These are phyloP conservation scores for Leccinum holopus DNA, from an alignment of 1,284 basidiomycete species.

Conservation along the genomic window DNA sequence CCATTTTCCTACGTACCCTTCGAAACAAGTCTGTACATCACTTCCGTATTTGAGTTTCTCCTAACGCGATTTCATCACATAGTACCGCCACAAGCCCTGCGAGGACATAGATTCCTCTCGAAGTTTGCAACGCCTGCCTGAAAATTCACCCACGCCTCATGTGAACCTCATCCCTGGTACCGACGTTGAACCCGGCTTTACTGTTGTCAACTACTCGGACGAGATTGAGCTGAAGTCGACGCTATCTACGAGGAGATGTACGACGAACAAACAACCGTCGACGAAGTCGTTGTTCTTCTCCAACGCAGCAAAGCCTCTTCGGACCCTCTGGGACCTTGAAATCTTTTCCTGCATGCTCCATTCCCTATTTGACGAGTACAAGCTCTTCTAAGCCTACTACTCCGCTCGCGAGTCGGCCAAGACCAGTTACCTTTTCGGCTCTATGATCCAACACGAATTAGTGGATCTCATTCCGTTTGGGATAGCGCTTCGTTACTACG, in stretches of 20 bases:
- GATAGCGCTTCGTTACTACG: too few species aligned
- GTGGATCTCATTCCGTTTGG: constrained; percentile 86
- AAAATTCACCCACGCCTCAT: constrained; percentile 97
- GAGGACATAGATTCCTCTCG: constrained; percentile 87
- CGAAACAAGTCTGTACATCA: constrained; percentile 64
- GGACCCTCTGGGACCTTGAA: constrained; percentile 84
- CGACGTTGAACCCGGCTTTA: constrained; percentile 89
- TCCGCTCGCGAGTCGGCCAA: constrained; percentile 93
- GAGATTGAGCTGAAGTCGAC: constrained; percentile 95
- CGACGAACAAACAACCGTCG: constrained; percentile 89
- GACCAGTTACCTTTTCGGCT: constrained; percentile 62
- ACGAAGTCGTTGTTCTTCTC: constrained; percentile 89
- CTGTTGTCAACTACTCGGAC: constrained; percentile 83
- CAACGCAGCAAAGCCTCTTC: constrained; percentile 83
- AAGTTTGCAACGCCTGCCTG: constrained; percentile 91
- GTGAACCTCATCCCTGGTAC: constrained; percentile 84
- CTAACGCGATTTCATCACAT: constrained; percentile 9
- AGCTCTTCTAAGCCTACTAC: constrained; percentile 97
- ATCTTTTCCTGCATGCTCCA: constrained; percentile 99
- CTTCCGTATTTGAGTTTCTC: neutral
- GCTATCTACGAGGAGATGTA: constrained; percentile 99
- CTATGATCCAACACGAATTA: constrained; percentile 91
- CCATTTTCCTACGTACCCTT: constrained; percentile 87
- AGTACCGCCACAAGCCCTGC: constrained; percentile 63
- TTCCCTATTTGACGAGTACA: constrained; percentile 99